Percentiles rank a stretch among this genome's conserved stretches.
These are phyloP conservation scores for Fistulifera pelliculosa DNA, from an alignment of 108 stramenopile genomes.

Conservation along the genomic window DNA sequence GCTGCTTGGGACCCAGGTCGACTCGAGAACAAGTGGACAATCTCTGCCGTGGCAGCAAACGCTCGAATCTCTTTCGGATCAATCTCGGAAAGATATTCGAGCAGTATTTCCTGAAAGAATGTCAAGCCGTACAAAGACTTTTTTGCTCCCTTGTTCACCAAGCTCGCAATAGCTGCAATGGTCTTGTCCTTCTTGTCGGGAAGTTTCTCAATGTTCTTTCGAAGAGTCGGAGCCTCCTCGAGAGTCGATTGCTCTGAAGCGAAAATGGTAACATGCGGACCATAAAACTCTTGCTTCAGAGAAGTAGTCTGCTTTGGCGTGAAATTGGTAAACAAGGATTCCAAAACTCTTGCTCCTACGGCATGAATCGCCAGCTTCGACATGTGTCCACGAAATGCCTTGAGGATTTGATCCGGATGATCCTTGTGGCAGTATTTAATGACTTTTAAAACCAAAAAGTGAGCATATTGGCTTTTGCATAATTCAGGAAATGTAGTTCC, in stretches of 20 bases:
- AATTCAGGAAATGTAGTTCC: slow-evolving; percentile 47
- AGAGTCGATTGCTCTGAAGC: not conserved
- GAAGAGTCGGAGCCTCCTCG: slow-evolving; percentile 17
- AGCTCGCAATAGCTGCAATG: slow-evolving; percentile 31
- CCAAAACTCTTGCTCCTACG: slow-evolving; percentile 78
- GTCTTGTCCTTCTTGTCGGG: slow-evolving; percentile 65
- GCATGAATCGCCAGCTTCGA: slow-evolving; percentile 81
- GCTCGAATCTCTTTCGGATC: slow-evolving; percentile 49
- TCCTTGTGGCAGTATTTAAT: slow-evolving; percentile 74
- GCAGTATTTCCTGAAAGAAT: slow-evolving; percentile 75
- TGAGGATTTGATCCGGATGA: slow-evolving; percentile 7
- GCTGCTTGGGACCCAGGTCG: slow-evolving; percentile 75
- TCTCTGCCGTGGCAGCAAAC: slow-evolving; percentile 58
- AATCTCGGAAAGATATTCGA: slow-evolving; percentile 56
- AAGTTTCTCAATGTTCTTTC: slow-evolving; percentile 24
- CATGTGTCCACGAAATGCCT: slow-evolving; percentile 68
- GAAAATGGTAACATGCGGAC: slow-evolving; percentile 80
- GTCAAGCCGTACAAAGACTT: slow-evolving; percentile 76
- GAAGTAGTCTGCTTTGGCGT: slow-evolving; percentile 49
- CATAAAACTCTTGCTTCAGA: slow-evolving; percentile 84
- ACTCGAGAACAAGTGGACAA: slow-evolving; percentile 76
- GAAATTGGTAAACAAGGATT: slow-evolving; percentile 67
- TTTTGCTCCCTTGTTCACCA: slow-evolving; percentile 71
- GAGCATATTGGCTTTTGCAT: slow-evolving; percentile 85
- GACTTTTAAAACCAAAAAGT: slow-evolving; percentile 84